Conservation (phyloP, 768 basidiomycete genomes). For the Dictyophora rubrovolvata region DNA sequence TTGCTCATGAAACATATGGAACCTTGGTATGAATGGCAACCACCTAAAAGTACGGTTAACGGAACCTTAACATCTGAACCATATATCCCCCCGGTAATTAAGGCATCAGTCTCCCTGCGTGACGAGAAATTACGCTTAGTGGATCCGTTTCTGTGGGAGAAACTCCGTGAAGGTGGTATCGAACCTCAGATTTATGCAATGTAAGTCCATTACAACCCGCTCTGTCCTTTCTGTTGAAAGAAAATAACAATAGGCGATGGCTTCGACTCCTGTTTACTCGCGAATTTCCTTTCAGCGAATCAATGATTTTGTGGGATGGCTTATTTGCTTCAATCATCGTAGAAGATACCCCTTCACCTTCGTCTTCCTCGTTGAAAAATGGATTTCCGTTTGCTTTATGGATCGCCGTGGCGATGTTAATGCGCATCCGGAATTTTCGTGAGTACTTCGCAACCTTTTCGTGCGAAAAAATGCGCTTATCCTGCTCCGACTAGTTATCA, state of each 20-base stretch:
- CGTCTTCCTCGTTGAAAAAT: not conserved
- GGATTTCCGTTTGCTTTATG: conserved; percentile 64
- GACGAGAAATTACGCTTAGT: conserved; percentile 57
- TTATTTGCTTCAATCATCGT: conserved; percentile 68
- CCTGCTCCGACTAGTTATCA: conserved; percentile 48
- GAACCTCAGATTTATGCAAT: conserved; percentile 98
- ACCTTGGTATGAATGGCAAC: conserved; percentile 57
- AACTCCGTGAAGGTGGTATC: conserved; percentile 69
- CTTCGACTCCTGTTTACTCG: conserved; percentile 86
- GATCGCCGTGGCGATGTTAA: conserved; percentile 90
- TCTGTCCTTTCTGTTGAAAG: not conserved
- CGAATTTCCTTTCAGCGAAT: conserved; percentile 72
- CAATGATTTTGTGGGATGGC: conserved; percentile 92
- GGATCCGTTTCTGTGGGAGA: conserved; percentile 70
- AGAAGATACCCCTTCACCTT: conserved; percentile 40
- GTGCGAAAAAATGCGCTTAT: not conserved
- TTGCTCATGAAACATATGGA: conserved; percentile 69
- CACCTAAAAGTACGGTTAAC: conserved; percentile 19
- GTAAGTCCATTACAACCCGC: conserved; percentile 35
- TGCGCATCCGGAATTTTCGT: conserved; percentile 87
- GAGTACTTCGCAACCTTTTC: conserved; percentile 21
- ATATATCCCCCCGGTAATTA: conserved; percentile 77
- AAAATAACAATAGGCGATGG: conserved; percentile 62
- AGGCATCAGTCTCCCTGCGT: conserved; percentile 74
- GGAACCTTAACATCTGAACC: conserved; percentile 41